Base-by-base conservation (phyloP, 1,139 yeast genomes). In the Geotrichum carabidarum region DNA sequence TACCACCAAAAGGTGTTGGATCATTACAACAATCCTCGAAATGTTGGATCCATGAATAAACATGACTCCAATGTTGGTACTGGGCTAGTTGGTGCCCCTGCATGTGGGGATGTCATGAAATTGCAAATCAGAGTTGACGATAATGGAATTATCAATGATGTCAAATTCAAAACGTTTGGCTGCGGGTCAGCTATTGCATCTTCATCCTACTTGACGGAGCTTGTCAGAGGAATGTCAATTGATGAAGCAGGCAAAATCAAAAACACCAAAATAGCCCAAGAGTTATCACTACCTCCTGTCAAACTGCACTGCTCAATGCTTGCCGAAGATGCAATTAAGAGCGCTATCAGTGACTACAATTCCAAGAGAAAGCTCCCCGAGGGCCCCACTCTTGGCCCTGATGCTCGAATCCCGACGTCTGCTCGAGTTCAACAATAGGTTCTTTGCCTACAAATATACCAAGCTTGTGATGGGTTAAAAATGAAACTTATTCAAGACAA, bases 51-150 rank as follows among this genome's bases (percentile, higher is more conserved):
- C 7, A 74, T 93, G 71, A 89, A 90, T 72, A 90, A 91, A 73
- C 78, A 77, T 59, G 81, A 82, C 58, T 66, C 72, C 30, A 81
- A 83, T 63, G 98, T 93, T n/a, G 99, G 99, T 45, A 93, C 98
- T 1, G 99, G 99, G 1, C 79, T 93, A 46, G 99, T 93, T 15
- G 77, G 99, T 53, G 99, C 99, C 0, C 99, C 99, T 56, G 99
- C 99, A 0, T 93, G 99, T 76, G 99, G 99, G 57, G 99, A 93
- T 75, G 99, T 93, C 52, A 93, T 93, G 97, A 85, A 95, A 74
- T 79, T 93, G 63, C 98, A 93, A 71, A 93, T 93, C 66, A 83
- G 90, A 68, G 99, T 93, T 17, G 98, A 90, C 64, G 84, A 80
- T 56, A 83, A 95, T 35, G 99, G 99, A 1, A 78, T 87, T 57